Percentiles rank a stretch among this genome's conserved stretches.
These are phyloP conservation scores for Xylaria arbuscula DNA, from an alignment of 2,329 filamentous ascomycete genomes.

Conservation along the genomic window DNA sequence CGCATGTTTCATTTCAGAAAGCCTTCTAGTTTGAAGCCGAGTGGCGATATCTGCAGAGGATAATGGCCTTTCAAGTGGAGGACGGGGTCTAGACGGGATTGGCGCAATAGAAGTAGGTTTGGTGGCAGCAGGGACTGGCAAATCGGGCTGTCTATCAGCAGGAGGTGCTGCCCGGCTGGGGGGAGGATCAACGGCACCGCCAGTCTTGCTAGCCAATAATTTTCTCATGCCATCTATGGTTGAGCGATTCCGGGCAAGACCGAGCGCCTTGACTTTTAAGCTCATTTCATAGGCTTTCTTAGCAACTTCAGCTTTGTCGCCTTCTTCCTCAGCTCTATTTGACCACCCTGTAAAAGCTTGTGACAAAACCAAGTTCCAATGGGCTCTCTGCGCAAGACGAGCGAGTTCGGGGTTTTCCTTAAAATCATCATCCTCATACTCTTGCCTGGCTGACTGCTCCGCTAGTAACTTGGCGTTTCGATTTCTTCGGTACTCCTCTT, in stretches of 20 bases:
- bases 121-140: neutral
- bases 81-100: constrained; percentile 18
- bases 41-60: constrained; percentile 19
- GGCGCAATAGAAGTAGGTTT: constrained; percentile 8
- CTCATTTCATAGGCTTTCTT: constrained; percentile 47
- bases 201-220: constrained; percentile 23
- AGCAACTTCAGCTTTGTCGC: constrained; percentile 45
- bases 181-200: neutral
- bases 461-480: constrained; percentile 34
- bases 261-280: constrained; percentile 48
- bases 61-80: constrained; percentile 14
- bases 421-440: constrained; percentile 33
- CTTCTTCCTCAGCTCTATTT: constrained; percentile 48
- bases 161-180: neutral
- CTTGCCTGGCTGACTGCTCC: constrained; percentile 22
- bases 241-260: constrained; percentile 31
- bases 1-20: neutral
- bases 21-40: constrained; percentile 18
- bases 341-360: constrained; percentile 49
- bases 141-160: constrained; percentile 1
- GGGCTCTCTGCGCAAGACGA: constrained; percentile 45
- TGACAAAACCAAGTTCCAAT: constrained; percentile 47
- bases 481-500: constrained; percentile 36
- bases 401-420: constrained; percentile 44
- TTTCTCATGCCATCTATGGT: constrained; percentile 26